phyloP scores from a whole-genome alignment of 176 grass and related monocot genomes.

The Paspalum vaginatum region DNA sequence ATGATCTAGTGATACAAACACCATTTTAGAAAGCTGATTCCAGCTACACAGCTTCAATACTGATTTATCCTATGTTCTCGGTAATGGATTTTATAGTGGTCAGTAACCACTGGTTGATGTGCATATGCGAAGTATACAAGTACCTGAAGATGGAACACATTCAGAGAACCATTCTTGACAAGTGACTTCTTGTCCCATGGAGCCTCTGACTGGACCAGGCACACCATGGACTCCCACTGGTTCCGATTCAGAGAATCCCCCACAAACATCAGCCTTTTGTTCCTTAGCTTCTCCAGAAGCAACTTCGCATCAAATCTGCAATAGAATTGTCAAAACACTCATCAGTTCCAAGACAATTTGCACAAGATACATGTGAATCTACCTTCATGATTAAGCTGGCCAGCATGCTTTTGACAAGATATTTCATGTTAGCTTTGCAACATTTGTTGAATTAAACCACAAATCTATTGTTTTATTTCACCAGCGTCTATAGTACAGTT shows the following conservation, averaged over 20 bases:
- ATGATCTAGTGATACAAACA: background rate
- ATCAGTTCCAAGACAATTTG: conserved; percentile 10
- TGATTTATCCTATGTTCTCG: background rate
- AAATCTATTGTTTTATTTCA: background rate
- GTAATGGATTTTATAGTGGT: background rate
- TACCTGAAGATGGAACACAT: conserved; percentile 69
- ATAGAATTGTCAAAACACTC: background rate
- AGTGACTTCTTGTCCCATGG: conserved; percentile 63
- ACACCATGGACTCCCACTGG: conserved; percentile 88
- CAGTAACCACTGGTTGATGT: background rate
- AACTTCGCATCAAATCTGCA: conserved; percentile 61
- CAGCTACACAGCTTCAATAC: conserved; percentile 4
- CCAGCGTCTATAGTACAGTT: background rate
- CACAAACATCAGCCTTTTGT: conserved; percentile 81
- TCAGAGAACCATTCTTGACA: conserved; percentile 72
- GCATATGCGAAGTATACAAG: background rate
- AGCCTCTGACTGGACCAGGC: conserved; percentile 65
- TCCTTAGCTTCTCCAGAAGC: conserved; percentile 63
- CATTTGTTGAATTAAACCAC: background rate
- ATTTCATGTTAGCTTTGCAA: background rate
- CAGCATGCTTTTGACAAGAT: conserved; percentile 13
- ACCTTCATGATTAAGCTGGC: background rate
- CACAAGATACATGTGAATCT: background rate
- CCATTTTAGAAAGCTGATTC: conserved; percentile 15
- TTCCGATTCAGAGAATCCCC: conserved; percentile 78